Percentiles rank a stretch among this genome's conserved stretches.
Conservation (phyloP, 2,329 filamentous ascomycete genomes). For the Graphilbum sp. region DNA sequence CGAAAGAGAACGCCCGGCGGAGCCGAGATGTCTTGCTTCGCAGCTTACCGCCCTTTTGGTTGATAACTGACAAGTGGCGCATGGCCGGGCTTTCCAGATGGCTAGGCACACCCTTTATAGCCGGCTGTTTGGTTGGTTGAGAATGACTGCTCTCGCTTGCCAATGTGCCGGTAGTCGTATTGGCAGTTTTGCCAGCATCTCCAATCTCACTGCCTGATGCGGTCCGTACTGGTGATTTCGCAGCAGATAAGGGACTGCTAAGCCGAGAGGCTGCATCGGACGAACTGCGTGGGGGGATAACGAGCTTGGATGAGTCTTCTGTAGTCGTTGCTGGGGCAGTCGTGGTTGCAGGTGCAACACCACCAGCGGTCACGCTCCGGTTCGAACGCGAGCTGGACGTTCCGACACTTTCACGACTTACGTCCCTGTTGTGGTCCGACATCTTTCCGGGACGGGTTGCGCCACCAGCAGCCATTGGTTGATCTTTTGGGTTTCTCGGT, state of each 20-base stretch:
- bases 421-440: conserved; percentile 25
- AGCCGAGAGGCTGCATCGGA: conserved; percentile 50
- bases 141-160: neutral
- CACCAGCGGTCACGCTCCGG: conserved; percentile 10
- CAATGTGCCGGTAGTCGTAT: neutral
- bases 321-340: no score
- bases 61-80: conserved; percentile 74
- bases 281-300: conserved; percentile 42
- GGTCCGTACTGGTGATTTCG: neutral
- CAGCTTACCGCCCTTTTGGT: conserved; percentile 58
- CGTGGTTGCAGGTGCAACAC: conserved; percentile 16
- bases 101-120: conserved; percentile 13
- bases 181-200: neutral
- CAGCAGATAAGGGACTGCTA: neutral
- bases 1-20: conserved; percentile 87
- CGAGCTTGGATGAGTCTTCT: no score
- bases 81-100: conserved; percentile 52
- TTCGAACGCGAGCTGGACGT: conserved; percentile 16
- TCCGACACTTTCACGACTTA: conserved; percentile 48
- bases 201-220: no score
- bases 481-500: conserved; percentile 21
- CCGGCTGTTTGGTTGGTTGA: conserved; percentile 1
- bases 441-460: no score
- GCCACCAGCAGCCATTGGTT: no score
- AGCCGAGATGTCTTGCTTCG: conserved; percentile 79